phyloP scores from a whole-genome alignment of 495 filamentous ascomycete genomes.

The Mytilinidion resinicola region DNA sequence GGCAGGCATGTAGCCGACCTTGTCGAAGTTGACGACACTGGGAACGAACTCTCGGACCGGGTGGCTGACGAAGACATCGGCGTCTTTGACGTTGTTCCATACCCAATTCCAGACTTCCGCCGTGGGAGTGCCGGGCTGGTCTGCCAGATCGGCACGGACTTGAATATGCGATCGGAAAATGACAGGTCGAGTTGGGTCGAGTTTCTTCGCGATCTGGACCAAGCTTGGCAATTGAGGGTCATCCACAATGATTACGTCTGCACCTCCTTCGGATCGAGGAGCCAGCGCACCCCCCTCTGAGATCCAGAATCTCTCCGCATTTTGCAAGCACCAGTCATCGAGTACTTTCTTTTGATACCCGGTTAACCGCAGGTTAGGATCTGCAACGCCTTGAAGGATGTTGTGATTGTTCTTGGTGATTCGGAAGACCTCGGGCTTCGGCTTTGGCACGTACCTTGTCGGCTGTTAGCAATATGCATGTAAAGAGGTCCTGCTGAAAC shows the following conservation, averaged over 20 bases:
- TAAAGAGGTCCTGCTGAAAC: constrained; percentile 29
- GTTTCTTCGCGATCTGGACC: constrained; percentile 67
- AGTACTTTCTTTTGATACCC: constrained; percentile 54
- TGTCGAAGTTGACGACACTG: constrained; percentile 54
- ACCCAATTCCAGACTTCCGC: constrained; percentile 71
- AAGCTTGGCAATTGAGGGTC: constrained; percentile 85
- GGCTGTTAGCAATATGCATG: constrained; percentile 3
- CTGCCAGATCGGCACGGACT: constrained; percentile 67
- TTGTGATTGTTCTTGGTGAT: constrained; percentile 91
- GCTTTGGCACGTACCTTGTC: constrained; percentile 68
- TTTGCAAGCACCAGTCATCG: constrained; percentile 68
- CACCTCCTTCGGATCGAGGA: constrained; percentile 63
- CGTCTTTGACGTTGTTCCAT: constrained; percentile 62
- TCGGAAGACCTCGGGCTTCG: constrained; percentile 75
- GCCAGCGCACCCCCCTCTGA: constrained; percentile 59
- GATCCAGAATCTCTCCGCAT: constrained; percentile 74
- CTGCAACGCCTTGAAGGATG: constrained; percentile 77
- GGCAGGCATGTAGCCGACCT: constrained; percentile 73
- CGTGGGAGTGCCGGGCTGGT: constrained; percentile 57
- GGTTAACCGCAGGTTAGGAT: constrained; percentile 55
- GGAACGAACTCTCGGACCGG: constrained; percentile 77
- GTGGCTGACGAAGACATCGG: constrained; percentile 80
- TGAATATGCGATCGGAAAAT: constrained; percentile 83
- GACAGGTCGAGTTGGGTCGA: constrained; percentile 68
- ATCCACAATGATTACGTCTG: constrained; percentile 73